Base-by-base conservation (phyloP, 2,329 filamentous ascomycete genomes). In the Fusarium subglutinans region DNA sequence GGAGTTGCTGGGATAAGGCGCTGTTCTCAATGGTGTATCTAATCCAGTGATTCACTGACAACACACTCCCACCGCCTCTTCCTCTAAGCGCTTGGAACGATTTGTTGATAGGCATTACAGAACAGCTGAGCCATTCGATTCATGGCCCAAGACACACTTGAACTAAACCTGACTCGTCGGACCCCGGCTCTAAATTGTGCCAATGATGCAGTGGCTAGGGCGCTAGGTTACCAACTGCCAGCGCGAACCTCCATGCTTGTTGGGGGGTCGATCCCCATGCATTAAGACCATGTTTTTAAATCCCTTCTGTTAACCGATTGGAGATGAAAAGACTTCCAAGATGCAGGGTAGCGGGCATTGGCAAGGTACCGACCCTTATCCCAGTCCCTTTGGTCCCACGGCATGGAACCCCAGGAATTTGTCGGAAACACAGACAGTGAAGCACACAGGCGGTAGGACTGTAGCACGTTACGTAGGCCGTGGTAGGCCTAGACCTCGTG, bases 131-230 rank as follows among this genome's bases (percentile, higher is more conserved):
- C 51, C 57, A 61, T 43, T 51, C 63, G 63, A 75, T 68, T 66
- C 56, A 64, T 64, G 63, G 67, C 70, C 61, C 66, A 58, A 78
- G 70, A 75, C 67, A 63, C 67, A 59, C 66, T 63, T 69, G 66
- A 74, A 48, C 73, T 75, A 74, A 66, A 61, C 69, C 77, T 70
- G 68, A 76, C 72, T 77, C 72, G 72, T 54, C 51, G 48, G 38
- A 54, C 63, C 66, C 63, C 61, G 53, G 69, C 62, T 69, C 61
- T 45, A 53, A 62, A 55, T 18, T 57, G 66, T 68, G 58, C 67
- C 66, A 76, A 69, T 73, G 69, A 69, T 77, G 75, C 76, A 69
- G 71, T 73, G 67, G 74, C 76, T 77, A 56, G 47, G 44, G 53
- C 54, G 74, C 74, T 76, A 56, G 47, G 57, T 60, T 58, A 58